Percentiles rank a stretch among this genome's conserved stretches.
These are phyloP conservation scores for Exophiala oligosperma DNA, from an alignment of 2,329 filamentous ascomycete genomes.

Conservation along the genomic window DNA sequence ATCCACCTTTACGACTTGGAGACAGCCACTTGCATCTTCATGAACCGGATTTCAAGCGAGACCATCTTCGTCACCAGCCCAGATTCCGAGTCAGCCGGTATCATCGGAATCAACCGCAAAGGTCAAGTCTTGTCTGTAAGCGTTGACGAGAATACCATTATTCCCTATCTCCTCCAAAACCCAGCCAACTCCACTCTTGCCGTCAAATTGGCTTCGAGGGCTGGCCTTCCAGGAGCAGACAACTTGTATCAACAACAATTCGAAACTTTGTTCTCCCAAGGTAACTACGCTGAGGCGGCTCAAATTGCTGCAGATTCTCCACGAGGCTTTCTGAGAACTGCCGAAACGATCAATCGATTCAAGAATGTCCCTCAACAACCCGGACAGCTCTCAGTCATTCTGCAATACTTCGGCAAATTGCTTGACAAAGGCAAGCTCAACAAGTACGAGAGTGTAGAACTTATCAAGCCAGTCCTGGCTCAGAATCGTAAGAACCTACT, in stretches of 20 bases:
- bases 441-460: constrained; percentile 88
- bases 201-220: constrained; percentile 93
- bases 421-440: constrained; percentile 94
- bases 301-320: constrained; percentile 97
- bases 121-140: constrained; percentile 94
- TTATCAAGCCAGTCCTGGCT: constrained; percentile 86
- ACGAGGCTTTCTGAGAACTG: constrained; percentile 88
- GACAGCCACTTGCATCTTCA: constrained; percentile 93
- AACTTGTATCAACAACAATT: constrained; percentile 92
- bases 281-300: constrained; percentile 83
- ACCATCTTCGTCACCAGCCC: constrained; percentile 94
- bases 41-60: constrained; percentile 99
- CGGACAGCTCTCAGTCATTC: constrained; percentile 80
- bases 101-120: constrained; percentile 95
- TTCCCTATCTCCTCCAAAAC: constrained; percentile 94
- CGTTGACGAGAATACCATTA: constrained; percentile 86
- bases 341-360: constrained; percentile 94
- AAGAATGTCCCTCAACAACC: constrained; percentile 78
- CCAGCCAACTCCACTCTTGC: constrained; percentile 91
- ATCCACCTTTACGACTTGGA: constrained; percentile 98
- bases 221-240: constrained; percentile 90
- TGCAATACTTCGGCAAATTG: constrained; percentile 97
- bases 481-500: constrained; percentile 94
- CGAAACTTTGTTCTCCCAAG: constrained; percentile 77
- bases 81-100: constrained; percentile 80